phyloP scores from a whole-genome alignment of 345 rosid species.

The Theobroma cacao region DNA sequence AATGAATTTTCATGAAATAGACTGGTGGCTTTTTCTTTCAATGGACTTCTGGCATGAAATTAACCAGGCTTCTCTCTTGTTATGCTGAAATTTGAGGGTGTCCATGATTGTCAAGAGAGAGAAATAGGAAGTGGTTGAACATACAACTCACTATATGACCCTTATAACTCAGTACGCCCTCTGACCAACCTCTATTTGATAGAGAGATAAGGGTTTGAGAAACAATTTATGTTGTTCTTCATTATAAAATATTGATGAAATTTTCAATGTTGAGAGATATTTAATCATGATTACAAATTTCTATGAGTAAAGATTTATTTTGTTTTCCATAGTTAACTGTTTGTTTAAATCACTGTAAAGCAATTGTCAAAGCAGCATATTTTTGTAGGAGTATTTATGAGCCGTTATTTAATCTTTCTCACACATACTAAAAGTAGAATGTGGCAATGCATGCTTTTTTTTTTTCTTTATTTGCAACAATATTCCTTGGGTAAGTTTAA shows the following conservation, averaged over 20 bases:
- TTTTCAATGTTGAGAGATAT: background rate
- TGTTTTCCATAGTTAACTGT: background rate
- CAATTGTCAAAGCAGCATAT: background rate
- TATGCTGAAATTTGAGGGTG: background rate
- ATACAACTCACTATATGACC: background rate
- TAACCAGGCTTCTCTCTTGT: background rate
- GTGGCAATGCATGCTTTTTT: background rate
- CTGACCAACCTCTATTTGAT: background rate
- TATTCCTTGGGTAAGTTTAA: slow-evolving; percentile 1
- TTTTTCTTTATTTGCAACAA: background rate
- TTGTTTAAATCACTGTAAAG: background rate
- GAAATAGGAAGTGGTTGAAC: background rate
- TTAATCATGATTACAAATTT: background rate
- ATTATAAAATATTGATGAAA: background rate
- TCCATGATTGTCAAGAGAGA: background rate
- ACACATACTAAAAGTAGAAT: background rate
- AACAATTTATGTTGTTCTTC: background rate
- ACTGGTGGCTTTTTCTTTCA: background rate
- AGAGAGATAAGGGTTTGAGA: background rate
- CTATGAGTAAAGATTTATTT: background rate
- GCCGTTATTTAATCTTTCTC: background rate
- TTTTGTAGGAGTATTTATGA: background rate
- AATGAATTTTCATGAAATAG: background rate
- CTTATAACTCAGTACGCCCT: background rate
- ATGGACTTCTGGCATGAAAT: background rate